Evolutionary conservation across 495 filamentous ascomycete species (phyloP).

Genomic region (Barbatosphaeria neglecta): DNA sequence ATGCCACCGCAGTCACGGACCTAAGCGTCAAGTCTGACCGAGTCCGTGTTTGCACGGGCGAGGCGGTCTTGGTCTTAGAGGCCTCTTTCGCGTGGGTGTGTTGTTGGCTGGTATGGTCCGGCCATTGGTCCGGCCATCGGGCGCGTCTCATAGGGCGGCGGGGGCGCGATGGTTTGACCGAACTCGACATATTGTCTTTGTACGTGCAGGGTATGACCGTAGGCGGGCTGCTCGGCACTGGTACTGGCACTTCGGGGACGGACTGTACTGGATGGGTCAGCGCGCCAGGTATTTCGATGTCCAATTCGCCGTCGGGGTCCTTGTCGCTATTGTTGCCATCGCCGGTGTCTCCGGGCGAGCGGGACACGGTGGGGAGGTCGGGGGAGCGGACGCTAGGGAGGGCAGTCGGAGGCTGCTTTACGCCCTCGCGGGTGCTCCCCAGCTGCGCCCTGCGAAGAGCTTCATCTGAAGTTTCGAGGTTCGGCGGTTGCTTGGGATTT

Average conservation of each 20-base stretch:
- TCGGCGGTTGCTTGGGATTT: neutral
- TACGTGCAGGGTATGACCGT: neutral
- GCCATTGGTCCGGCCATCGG: neutral
- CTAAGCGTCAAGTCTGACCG: too few relatives aligned
- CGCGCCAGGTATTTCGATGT: neutral
- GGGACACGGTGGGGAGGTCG: too few relatives aligned
- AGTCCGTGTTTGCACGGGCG: neutral
- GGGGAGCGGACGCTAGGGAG: neutral
- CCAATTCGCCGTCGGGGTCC: neutral
- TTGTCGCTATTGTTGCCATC: neutral
- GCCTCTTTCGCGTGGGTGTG: too few relatives aligned
- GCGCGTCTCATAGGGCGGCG: neutral
- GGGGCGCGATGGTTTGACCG: neutral
- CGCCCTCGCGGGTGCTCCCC: neutral
- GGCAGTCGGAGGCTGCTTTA: neutral
- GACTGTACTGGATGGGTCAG: neutral
- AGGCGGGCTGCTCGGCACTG: neutral
- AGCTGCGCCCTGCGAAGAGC: neutral
- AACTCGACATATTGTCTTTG: neutral
- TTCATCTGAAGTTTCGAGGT: neutral
- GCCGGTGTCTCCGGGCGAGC: neutral
- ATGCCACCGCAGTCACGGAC: neutral
- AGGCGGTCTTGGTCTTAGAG: neutral
- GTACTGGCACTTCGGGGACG: neutral
- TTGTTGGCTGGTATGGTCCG: neutral